These are phyloP conservation scores for Agaricus sinodeliciosus DNA, from an alignment of 768 basidiomycete species.

Conservation along the genomic window DNA sequence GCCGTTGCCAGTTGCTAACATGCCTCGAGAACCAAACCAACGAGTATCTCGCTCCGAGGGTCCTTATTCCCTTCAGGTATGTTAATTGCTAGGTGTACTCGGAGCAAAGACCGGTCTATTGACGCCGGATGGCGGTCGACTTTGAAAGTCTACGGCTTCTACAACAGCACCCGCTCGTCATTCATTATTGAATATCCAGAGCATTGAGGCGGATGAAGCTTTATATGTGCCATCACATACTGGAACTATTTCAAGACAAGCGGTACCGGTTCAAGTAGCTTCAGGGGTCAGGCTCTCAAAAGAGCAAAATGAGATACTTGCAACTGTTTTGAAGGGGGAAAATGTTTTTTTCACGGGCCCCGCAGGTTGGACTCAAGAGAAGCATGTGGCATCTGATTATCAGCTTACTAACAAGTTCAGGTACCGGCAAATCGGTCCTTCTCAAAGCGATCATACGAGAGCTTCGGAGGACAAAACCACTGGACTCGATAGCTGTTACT, in stretches of 20 bases:
- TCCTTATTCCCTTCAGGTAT: too few relatives aligned
- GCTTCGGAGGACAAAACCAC: conserved; percentile 17
- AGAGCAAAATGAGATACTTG: conserved; percentile 36
- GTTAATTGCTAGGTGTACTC: too few relatives aligned
- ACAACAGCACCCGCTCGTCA: background rate
- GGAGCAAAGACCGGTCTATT: background rate
- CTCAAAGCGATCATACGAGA: conserved; percentile 54
- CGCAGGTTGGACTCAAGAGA: conserved; percentile 39
- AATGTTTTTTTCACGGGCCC: conserved; percentile 75
- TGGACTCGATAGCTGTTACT: conserved; percentile 44
- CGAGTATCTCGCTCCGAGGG: background rate
- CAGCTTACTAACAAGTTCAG: conserved; percentile 19
- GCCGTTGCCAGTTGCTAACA: background rate
- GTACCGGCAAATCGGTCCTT: conserved; percentile 70
- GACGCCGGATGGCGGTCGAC: background rate
- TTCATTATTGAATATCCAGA: background rate
- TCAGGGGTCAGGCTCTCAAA: conserved; percentile 20
- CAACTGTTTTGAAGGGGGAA: conserved; percentile 41
- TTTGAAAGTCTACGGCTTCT: background rate
- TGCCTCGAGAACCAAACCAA: background rate
- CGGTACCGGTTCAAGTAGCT: background rate
- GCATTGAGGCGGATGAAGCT: background rate
- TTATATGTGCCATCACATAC: background rate
- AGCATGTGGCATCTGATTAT: background rate
- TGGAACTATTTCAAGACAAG: background rate